Base-by-base conservation (phyloP, 768 basidiomycete species). In the Pilatotrama ljubarskyi region DNA sequence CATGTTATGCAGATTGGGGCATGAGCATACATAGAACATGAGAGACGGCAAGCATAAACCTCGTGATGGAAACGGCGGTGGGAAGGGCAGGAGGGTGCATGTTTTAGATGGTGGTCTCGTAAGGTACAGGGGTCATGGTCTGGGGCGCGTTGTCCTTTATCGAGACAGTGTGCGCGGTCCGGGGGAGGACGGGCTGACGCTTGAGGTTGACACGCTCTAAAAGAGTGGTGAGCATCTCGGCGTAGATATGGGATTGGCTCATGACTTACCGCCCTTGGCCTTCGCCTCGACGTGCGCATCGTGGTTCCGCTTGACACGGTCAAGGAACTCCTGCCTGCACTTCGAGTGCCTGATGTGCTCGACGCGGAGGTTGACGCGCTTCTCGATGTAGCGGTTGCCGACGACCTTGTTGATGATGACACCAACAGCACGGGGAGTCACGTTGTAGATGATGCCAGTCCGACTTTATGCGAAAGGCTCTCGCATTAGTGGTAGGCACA, bases 241-340 rank as follows among this genome's bases (percentile, higher is more conserved):
- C 40, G 41, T 53, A 40, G 13, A 59, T 14, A 29, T 37, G 10
- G 11, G 7, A 25, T 26, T 24, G 9, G 42, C 15, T 24, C 29
- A 42, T 7, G 5, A 59, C 63, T 90, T 93, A 65, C 85, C 95
- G 62, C 87, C 95, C 70, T 87, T 93, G 67, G 90, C 91, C 80
- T 87, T 91, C 82, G 91, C 92, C 64, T 89, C 93, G 63, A 93
- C 95, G 43, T 92, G 92, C 64, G 87, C 87, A 61, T 91, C 93
- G 72, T 95, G 93, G 90, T 97, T 98, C 77, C 96, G 88, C 92
- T 98, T 98, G 74, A 95, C 94, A 68, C 96, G 96, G 69, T 95
- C 95, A 63, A 92, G 81, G 62, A 73, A 95, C 96, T 72, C 93
- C 96, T 57, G 96, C 95, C 63, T 86, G 78, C 96, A 98, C 79